Base-by-base conservation (phyloP, 2,329 filamentous ascomycete genomes). In the Ceratocystis lukuohia region DNA sequence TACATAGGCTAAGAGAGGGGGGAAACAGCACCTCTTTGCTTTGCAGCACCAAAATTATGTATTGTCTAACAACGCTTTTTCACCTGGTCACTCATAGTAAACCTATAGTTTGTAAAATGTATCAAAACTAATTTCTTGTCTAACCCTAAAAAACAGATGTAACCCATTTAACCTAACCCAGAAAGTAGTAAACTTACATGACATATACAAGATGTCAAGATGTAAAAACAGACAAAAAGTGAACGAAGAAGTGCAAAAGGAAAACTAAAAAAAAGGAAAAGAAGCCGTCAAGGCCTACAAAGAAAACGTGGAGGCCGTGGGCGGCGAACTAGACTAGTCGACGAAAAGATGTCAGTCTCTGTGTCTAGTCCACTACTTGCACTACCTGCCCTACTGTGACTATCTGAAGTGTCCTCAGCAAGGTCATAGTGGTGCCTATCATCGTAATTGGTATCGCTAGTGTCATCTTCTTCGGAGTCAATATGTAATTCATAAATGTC, bases 361-460 rank as follows among this genome's bases (percentile, higher is more conserved):
- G 45, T 30, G 6, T 57, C 28, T 37, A 17, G 8, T 50, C 72
- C 71, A 48, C 71, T 71, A 67, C 70, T 68, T 48, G 69, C 70
- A 65, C 69, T 68, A 65, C 72, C 73, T 67, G 73, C 71, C 50
- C 69, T 71, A 64, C 72, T 72, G 65, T 74, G 73, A 68, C 76
- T 71, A 57, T 72, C 72, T 65, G 70, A 70, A 59, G 73, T 72
- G 61, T 72, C 70, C 45, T 74, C 71, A 68, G 73, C 62, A 30
- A 17, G 17, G 8, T 48, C 6, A 22, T 48, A 1, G 46, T 5
- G 17, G n/a, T 48, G 8, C 7, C 10, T n/a, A 15, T 56, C 64
- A 46, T 64, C 41, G 41, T 56, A 12, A 10, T 57, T 33, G 25
- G 22, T 62, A 46, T 64, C 41, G 28, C 45, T n/a, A 17, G 33